These are phyloP conservation scores for Podosphaera fusca DNA, from an alignment of 2,329 filamentous ascomycete species.

Conservation along the genomic window DNA sequence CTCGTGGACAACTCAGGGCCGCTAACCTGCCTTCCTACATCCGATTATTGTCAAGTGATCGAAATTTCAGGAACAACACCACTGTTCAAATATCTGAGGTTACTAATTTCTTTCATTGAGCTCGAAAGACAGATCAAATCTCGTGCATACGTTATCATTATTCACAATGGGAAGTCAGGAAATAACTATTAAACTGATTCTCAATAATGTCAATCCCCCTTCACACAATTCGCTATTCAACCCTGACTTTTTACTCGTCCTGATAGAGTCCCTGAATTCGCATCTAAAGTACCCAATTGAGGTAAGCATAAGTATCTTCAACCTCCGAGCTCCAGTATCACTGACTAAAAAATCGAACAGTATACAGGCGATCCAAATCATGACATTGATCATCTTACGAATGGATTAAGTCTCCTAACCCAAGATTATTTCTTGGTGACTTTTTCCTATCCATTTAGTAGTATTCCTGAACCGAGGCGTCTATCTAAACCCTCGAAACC, in stretches of 20 bases:
- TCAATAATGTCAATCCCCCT: slow-evolving; percentile 1
- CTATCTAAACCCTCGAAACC: neutral
- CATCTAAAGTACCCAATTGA: slow-evolving; percentile 1
- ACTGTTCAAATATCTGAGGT: too few relatives aligned
- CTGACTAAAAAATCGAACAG: neutral
- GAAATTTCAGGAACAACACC: too few relatives aligned
- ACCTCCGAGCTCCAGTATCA: neutral
- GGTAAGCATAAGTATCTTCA: neutral
- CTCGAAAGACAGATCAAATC: too few relatives aligned
- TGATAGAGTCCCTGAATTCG: neutral
- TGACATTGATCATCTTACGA: neutral
- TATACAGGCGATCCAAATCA: neutral
- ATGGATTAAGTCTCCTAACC: neutral
- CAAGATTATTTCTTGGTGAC: neutral
- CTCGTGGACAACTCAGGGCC: too few relatives aligned
- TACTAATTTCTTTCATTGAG: too few relatives aligned
- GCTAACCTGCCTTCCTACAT: too few relatives aligned
- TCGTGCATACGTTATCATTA: too few relatives aligned
- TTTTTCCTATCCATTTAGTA: neutral
- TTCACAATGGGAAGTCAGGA: neutral
- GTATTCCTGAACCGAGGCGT: neutral
- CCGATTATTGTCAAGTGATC: too few relatives aligned
- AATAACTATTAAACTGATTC: neutral
- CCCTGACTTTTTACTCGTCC: neutral
- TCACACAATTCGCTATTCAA: neutral